Evolutionary conservation across 2,329 filamentous ascomycete species (phyloP).

Genomic region (Trichophyton benhamiae): DNA sequence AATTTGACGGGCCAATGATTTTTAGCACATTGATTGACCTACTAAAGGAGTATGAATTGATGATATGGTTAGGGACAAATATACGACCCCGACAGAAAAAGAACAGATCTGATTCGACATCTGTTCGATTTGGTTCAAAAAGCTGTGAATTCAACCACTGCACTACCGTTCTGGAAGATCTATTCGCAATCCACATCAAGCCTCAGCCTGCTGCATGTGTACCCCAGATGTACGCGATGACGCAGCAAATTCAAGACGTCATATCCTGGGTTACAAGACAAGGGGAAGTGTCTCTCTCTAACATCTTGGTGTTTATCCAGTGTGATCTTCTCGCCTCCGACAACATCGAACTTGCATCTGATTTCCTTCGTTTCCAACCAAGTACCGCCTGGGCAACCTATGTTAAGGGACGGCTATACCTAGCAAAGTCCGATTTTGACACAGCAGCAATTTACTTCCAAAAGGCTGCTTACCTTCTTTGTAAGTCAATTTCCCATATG

Average conservation of each 20-base stretch:
- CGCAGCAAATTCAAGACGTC: constrained; percentile 33
- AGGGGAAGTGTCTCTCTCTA: constrained; percentile 44
- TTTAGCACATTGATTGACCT: constrained; percentile 57
- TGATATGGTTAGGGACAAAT: constrained; percentile 48
- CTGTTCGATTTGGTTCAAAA: constrained; percentile 16
- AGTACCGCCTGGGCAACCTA: constrained; percentile 55
- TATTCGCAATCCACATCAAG: constrained; percentile 34
- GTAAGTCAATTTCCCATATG: constrained; percentile 42
- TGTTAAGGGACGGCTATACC: constrained; percentile 65
- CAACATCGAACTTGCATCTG: constrained; percentile 51
- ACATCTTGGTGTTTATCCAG: constrained; percentile 54
- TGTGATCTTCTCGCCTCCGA: constrained; percentile 56
- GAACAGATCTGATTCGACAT: constrained; percentile 16
- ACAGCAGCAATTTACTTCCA: constrained; percentile 65
- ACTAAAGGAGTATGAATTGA: constrained; percentile 60
- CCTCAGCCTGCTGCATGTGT: constrained; percentile 29
- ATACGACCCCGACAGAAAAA: constrained; percentile 25
- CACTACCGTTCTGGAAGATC: constrained; percentile 32
- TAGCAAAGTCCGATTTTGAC: constrained; percentile 61
- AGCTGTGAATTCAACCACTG: constrained; percentile 14
- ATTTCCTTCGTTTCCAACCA: constrained; percentile 55
- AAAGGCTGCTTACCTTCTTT: constrained; percentile 69
- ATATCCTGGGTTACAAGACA: constrained; percentile 38
- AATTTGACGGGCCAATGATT: constrained; percentile 47
- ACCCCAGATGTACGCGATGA: constrained; percentile 33